Base-by-base conservation (phyloP, 257 asterid species). In the Fraxinus quadrangulata region DNA sequence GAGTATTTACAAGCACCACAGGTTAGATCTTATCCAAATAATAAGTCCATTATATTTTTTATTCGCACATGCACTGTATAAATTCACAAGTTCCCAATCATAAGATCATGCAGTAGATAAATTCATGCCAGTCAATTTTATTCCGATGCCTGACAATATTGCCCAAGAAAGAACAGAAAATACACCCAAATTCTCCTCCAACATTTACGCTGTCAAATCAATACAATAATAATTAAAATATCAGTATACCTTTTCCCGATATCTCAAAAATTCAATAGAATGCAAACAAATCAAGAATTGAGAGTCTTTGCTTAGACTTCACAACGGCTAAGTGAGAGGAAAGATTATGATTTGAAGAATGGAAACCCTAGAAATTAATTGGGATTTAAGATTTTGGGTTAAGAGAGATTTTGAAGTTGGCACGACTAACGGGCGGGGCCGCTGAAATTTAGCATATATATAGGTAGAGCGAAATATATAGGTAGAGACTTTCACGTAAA, bases 261-360 rank as follows among this genome's bases (percentile, higher is more conserved):
- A 23, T 59, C 47, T 59, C 67, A 65, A 36, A 42, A 70, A 39
- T 33, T 26, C 31, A 39, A 54, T 19, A 5, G 78, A 76, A 70
- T 14, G 66, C 26, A 51, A 70, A 26, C 51, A 81, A 86, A 70
- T 39, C 23, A 80, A 45, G 36, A 63, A 23, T 26, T 26, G 19
- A 23, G 77, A 56, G 45, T 34, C 83, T 81, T 84, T 36, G 79
- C 87, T 73, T 81, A 59, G 79, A 84, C 84, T 80, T 28, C 83
- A 78, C 17, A 68, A 78, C 42, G 67, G 61, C 79, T 68, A 81
- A 37, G 83, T 84, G 74, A 5, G 75, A 76, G 87, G 39, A 80
- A 80, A 49, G 79, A 51, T 77, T 72, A 73, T n/a, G 72, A 70
- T 73, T 51, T 28, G 51, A 28, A 36, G 72, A 66, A 71, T 30